Conservation (phyloP, 495 filamentous ascomycete species). For the Aspergillus baeticus region DNA sequence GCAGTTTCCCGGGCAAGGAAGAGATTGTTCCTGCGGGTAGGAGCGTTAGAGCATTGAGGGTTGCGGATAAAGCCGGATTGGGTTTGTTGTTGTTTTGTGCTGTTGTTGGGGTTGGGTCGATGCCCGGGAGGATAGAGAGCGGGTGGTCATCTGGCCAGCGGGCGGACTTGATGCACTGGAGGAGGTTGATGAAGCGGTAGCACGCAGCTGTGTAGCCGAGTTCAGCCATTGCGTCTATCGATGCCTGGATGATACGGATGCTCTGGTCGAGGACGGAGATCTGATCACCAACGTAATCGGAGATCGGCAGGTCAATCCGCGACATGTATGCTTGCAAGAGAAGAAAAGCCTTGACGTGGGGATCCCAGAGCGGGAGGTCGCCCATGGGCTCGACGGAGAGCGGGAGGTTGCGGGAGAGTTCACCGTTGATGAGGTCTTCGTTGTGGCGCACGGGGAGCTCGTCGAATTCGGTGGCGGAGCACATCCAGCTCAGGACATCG, state of each 20-base stretch:
- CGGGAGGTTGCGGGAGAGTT: conserved; percentile 79
- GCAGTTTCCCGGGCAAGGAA: conserved; percentile 28
- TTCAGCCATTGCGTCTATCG: conserved; percentile 93
- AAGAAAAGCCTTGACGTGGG: conserved; percentile 94
- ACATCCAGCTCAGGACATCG: conserved; percentile 93
- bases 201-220: conserved; percentile 73
- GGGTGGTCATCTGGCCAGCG: conserved; percentile 85
- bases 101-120: conserved; percentile 30
- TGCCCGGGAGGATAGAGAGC: conserved; percentile 78
- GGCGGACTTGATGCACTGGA: conserved; percentile 89
- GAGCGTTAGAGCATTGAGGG: conserved; percentile 26
- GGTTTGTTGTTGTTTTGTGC: too few relatives aligned
- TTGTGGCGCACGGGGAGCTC: conserved; percentile 99
- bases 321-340: conserved; percentile 94
- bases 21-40: conserved; percentile 18
- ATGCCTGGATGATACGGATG: conserved; percentile 90
- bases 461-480: conserved; percentile 89
- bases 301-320: conserved; percentile 86
- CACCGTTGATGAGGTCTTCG: conserved; percentile 95
- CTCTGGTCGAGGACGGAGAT: conserved; percentile 88
- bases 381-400: conserved; percentile 66
- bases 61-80: conserved; percentile 5
- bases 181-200: conserved; percentile 75
- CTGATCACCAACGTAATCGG: conserved; percentile 96
- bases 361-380: conserved; percentile 91